A percentile compares a stretch with the other conserved stretches of the same genome.
Conservation (phyloP, 352 stramenopile species). For the Globisporangium polare region DNA sequence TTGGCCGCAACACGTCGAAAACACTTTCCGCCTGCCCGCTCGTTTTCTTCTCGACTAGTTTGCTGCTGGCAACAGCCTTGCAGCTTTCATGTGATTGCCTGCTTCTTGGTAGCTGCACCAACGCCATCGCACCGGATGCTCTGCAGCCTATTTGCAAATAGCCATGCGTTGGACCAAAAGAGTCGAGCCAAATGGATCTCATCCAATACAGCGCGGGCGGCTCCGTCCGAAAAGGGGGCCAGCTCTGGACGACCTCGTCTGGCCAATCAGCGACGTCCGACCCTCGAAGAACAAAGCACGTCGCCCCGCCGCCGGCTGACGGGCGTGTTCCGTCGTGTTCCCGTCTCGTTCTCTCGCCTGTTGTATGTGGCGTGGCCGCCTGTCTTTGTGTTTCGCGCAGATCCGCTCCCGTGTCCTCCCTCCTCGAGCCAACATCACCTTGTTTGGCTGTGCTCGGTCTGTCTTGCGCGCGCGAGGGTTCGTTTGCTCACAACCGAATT, state of each 20-base stretch:
- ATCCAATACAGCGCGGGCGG: not conserved
- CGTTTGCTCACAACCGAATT: slow-evolving; percentile 2
- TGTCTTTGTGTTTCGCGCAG: slow-evolving; percentile 6
- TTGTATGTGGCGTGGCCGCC: not conserved
- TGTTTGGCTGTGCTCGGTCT: not conserved
- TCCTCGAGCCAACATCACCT: not conserved
- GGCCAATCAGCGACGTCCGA: slow-evolving; percentile 6
- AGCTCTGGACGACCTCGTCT: not conserved
- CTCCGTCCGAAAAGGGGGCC: not conserved
- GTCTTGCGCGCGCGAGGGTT: not conserved
- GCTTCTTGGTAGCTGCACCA: too few relatives aligned
- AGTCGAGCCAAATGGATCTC: not conserved
- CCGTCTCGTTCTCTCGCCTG: not conserved
- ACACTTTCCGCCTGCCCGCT: too few relatives aligned
- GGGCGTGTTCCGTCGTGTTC: slow-evolving; percentile 7
- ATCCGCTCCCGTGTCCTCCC: not conserved
- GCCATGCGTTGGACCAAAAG: not conserved
- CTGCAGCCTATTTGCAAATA: too few relatives aligned
- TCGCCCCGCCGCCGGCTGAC: not conserved
- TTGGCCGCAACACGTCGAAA: too few relatives aligned
- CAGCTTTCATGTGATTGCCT: too few relatives aligned
- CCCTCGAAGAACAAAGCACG: slow-evolving; percentile 1
- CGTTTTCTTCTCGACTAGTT: too few relatives aligned
- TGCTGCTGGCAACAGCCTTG: too few relatives aligned
- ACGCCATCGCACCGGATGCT: too few relatives aligned